These are phyloP conservation scores for Papilionanthe hybrid DNA, from an alignment of 116 monocot genomes.

Conservation along the genomic window DNA sequence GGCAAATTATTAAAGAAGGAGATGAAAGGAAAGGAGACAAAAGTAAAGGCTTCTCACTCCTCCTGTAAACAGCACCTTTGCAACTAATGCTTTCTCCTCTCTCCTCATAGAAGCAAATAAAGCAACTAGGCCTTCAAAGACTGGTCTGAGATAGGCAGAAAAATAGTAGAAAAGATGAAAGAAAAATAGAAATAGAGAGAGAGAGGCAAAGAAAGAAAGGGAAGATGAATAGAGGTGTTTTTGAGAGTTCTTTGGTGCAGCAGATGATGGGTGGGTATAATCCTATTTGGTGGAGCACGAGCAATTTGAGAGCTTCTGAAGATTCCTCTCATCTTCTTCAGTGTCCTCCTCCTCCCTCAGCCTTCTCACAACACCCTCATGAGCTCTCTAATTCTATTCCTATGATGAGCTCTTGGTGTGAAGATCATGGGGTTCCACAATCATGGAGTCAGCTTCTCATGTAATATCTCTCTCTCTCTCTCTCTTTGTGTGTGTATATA, in stretches of 20 bases:
- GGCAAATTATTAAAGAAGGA: slow-evolving; percentile 4
- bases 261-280: slow-evolving; percentile 35
- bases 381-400: slow-evolving; percentile 8
- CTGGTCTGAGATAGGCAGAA: slow-evolving; percentile 15
- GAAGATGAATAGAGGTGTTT: slow-evolving; percentile 23
- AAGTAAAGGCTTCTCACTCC: slow-evolving; percentile 15
- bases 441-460: slow-evolving; percentile 67
- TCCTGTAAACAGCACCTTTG: neutral
- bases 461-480: slow-evolving; percentile 36
- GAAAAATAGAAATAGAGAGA: neutral
- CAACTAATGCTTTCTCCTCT: slow-evolving; percentile 18
- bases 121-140: slow-evolving; percentile 16
- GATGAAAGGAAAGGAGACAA: slow-evolving; percentile 10
- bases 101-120: slow-evolving; percentile 23
- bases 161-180: neutral
- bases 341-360: slow-evolving; percentile 20
- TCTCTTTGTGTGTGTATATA: too few relatives aligned
- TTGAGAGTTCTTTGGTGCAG: slow-evolving; percentile 29
- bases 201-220: neutral
- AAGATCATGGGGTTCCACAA: slow-evolving; percentile 53
- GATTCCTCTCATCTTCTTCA: neutral
- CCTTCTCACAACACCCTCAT: neutral
- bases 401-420: slow-evolving; percentile 32
- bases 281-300: slow-evolving; percentile 17
- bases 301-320: slow-evolving; percentile 27